These are phyloP conservation scores for Casuarina equisetifolia DNA, from an alignment of 306 rosid species.

Conservation along the genomic window DNA sequence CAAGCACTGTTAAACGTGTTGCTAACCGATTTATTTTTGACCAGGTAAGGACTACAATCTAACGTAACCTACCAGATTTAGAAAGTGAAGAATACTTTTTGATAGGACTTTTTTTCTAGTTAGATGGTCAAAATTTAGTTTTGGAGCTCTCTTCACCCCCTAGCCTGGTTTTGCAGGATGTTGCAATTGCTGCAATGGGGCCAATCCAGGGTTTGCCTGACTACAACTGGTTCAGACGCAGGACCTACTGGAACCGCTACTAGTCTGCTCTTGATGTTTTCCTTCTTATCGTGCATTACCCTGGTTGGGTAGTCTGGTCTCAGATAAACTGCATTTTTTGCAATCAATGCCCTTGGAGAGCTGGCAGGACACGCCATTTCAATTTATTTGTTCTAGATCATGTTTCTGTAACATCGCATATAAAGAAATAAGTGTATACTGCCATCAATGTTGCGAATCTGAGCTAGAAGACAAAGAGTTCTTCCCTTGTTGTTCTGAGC, in stretches of 20 bases:
- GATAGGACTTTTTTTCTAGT: not conserved
- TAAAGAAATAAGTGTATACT: slow-evolving; percentile 51
- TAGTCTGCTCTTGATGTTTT: slow-evolving; percentile 43
- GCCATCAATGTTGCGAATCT: slow-evolving; percentile 34
- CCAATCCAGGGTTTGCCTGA: slow-evolving; percentile 81
- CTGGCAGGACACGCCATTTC: slow-evolving; percentile 40
- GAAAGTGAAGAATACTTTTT: not conserved
- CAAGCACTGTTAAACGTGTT: slow-evolving; percentile 85
- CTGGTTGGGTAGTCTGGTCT: slow-evolving; percentile 34
- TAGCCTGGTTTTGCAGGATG: slow-evolving; percentile 54
- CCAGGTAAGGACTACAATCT: slow-evolving; percentile 50
- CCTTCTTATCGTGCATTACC: slow-evolving; percentile 25
- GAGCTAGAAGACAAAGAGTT: not conserved
- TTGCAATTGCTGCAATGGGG: slow-evolving; percentile 91
- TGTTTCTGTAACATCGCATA: slow-evolving; percentile 42
- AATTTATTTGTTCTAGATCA: slow-evolving; percentile 29
- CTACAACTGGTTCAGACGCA: slow-evolving; percentile 98
- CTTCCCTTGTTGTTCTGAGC: slow-evolving; percentile 11
- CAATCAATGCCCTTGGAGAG: slow-evolving; percentile 37
- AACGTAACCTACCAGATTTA: not conserved
- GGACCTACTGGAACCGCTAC: slow-evolving; percentile 98
- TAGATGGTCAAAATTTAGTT: not conserved
- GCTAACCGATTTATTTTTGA: slow-evolving; percentile 92
- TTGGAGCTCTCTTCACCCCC: not conserved
- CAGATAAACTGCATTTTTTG: slow-evolving; percentile 31